phyloP scores from a whole-genome alignment of 495 filamentous ascomycete species.

The Neurospora sp. region DNA sequence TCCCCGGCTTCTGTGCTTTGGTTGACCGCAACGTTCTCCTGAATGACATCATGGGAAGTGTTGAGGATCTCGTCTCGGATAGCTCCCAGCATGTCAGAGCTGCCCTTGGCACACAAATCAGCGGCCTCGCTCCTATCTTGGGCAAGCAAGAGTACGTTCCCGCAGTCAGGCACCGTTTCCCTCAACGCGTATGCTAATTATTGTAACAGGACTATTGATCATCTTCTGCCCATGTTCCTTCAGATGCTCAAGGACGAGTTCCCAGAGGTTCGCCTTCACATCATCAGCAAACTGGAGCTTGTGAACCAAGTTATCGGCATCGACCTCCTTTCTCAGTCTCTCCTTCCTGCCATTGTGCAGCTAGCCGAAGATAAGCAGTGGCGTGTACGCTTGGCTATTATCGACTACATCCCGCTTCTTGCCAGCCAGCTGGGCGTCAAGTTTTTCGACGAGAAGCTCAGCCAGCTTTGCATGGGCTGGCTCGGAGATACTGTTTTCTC shows the following conservation, averaged over 20 bases:
- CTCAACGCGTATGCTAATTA: constrained; percentile 13
- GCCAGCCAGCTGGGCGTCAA: constrained; percentile 92
- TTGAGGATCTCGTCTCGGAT: constrained; percentile 93
- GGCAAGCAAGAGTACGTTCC: constrained; percentile 87
- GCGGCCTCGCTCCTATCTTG: constrained; percentile 89
- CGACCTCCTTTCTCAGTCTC: constrained; percentile 88
- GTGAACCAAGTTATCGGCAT: constrained; percentile 99
- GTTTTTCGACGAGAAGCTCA: constrained; percentile 97
- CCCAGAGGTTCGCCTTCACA: constrained; percentile 93
- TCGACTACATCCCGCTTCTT: constrained; percentile 96
- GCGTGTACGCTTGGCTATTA: constrained; percentile 95
- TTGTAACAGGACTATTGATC: constrained; percentile 68
- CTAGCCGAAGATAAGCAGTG: constrained; percentile 99
- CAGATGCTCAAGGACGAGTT: constrained; percentile 99
- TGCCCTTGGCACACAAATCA: constrained; percentile 91
- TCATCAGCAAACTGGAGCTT: constrained; percentile 94
- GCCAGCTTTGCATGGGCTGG: constrained; percentile 95
- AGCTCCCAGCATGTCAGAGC: constrained; percentile 94
- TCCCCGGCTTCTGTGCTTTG: constrained; percentile 88
- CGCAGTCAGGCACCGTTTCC: not conserved
- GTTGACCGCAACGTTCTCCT: constrained; percentile 80
- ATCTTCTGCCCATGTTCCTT: constrained; percentile 96
- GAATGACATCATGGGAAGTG: constrained; percentile 92
- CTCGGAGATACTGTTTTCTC: constrained; percentile 98
- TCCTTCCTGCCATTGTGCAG: constrained; percentile 96